Evolutionary conservation across 805 yeast species (phyloP).

Genomic region (Pichia phayaonensis): DNA sequence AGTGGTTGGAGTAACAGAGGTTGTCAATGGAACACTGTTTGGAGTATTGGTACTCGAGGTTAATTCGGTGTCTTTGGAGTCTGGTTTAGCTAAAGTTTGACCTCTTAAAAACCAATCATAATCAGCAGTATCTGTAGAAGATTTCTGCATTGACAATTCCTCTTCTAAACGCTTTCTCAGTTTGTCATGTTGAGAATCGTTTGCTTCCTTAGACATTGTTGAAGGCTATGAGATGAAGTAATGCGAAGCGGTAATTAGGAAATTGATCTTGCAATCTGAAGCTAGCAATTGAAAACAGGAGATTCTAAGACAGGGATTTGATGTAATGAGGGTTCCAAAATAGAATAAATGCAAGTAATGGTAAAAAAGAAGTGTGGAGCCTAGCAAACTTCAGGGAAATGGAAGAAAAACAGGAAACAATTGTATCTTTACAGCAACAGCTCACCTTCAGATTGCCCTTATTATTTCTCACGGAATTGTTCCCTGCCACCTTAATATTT

Average conservation of each 20-base stretch:
- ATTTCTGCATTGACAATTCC: conserved; percentile 17
- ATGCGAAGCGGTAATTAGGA: neutral
- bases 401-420: neutral
- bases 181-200: conserved; percentile 21
- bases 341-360: neutral
- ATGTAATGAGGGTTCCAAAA: neutral
- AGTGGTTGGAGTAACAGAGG: conserved; percentile 3
- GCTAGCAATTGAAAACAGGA: too few species aligned
- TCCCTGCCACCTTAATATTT: neutral
- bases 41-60: neutral
- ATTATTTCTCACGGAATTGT: neutral
- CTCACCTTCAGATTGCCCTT: neutral
- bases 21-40: neutral
- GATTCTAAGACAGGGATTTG: neutral
- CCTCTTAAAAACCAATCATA: conserved; percentile 27
- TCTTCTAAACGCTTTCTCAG: conserved; percentile 24
- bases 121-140: conserved; percentile 20
- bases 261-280: too few species aligned
- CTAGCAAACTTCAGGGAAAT: too few species aligned
- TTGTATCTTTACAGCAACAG: neutral
- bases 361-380: neutral
- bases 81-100: neutral
- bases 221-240: neutral
- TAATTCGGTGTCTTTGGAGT: conserved; percentile 9
- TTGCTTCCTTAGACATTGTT: neutral